Conservation (phyloP, 306 rosid genomes). For the Cicer judaicum region DNA sequence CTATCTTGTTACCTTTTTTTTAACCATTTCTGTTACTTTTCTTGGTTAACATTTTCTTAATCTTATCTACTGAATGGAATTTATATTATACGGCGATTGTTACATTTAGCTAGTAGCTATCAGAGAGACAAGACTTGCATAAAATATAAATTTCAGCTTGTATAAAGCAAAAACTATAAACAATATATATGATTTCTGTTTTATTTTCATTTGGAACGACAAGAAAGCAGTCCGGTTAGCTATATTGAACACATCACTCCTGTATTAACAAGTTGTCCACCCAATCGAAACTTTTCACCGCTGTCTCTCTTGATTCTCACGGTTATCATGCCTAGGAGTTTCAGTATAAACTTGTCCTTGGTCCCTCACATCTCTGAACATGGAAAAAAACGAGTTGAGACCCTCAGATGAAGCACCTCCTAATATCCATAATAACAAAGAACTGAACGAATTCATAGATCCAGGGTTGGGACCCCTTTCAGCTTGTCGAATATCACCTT, state of each 20-base stretch:
- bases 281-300: slow-evolving; percentile 11
- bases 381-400: slow-evolving; percentile 79
- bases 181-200: slow-evolving; percentile 23
- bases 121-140: neutral
- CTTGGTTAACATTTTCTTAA: neutral
- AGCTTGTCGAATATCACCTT: slow-evolving; percentile 64
- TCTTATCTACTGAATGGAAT: neutral
- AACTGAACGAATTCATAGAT: slow-evolving; percentile 75
- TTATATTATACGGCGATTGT: neutral
- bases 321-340: slow-evolving; percentile 52
- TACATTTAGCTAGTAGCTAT: neutral
- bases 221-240: slow-evolving; percentile 31
- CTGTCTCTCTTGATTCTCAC: slow-evolving; percentile 56
- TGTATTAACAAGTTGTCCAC: slow-evolving; percentile 43
- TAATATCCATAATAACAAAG: slow-evolving; percentile 84
- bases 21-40: neutral
- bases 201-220: slow-evolving; percentile 32
- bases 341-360: slow-evolving; percentile 77
- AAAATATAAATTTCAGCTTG: slow-evolving; percentile 25
- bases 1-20: neutral
- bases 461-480: slow-evolving; percentile 78
- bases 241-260: slow-evolving; percentile 39
- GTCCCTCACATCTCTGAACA: slow-evolving; percentile 90
- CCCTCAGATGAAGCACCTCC: slow-evolving; percentile 97
- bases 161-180: slow-evolving; percentile 18